These are phyloP conservation scores for Paramecium tetraurelia DNA, from an alignment of 73 alveolate species.

Conservation along the genomic window DNA sequence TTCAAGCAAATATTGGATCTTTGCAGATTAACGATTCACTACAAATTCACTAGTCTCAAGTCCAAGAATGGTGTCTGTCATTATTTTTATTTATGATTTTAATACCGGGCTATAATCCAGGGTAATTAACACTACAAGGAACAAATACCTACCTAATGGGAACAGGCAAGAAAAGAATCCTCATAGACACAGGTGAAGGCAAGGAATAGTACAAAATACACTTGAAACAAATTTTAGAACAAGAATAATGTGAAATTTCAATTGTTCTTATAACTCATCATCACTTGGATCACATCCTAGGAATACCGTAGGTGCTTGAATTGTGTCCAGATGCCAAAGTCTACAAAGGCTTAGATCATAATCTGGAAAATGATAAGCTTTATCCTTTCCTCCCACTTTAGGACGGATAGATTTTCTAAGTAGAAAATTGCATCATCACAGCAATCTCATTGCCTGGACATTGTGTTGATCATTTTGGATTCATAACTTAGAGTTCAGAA, in stretches of 20 bases:
- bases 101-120: conserved; percentile 64
- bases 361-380: conserved; percentile 39
- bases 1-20: conserved; percentile 48
- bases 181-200: conserved; percentile 74
- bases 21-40: conserved; percentile 45
- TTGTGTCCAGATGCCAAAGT: conserved; percentile 37
- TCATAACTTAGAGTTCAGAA: conserved; percentile 41
- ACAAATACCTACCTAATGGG: conserved; percentile 73
- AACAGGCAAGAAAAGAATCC: conserved; percentile 48
- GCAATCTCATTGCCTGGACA: conserved; percentile 12
- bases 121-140: conserved; percentile 65
- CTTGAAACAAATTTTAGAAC: background rate
- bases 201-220: conserved; percentile 44
- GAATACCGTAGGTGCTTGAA: conserved; percentile 52
- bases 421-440: background rate
- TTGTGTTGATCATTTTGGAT: conserved; percentile 56
- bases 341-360: conserved; percentile 1
- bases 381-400: background rate
- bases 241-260: conserved; percentile 52
- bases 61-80: conserved; percentile 32
- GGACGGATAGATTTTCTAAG: background rate
- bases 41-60: conserved; percentile 27
- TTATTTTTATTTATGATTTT: conserved; percentile 27
- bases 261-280: conserved; percentile 69
- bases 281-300: conserved; percentile 74